Evolutionary conservation across 2,329 filamentous ascomycete species (phyloP).

Genomic region (Penicillium capsulatum): DNA sequence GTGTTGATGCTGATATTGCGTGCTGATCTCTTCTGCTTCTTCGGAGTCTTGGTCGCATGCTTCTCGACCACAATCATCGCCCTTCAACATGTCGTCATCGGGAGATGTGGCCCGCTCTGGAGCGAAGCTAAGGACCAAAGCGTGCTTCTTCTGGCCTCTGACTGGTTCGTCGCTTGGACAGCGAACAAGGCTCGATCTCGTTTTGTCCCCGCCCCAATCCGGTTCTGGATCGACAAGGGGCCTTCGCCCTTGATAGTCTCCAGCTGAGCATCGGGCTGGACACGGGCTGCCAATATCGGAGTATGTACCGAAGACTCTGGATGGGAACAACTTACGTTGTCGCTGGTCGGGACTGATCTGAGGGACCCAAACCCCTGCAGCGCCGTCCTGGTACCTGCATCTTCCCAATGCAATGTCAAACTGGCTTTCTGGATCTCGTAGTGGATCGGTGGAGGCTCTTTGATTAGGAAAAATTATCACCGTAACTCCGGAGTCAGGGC

Average conservation of each 20-base stretch:
- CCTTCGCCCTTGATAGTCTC: neutral
- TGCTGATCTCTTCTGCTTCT: no score
- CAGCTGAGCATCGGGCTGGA: conserved; percentile 5
- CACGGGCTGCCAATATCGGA: no score
- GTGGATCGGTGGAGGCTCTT: conserved; percentile 31
- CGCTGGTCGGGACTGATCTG: no score
- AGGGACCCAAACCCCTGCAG: no score
- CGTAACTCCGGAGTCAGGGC: conserved; percentile 1
- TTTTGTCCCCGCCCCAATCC: conserved; percentile 10
- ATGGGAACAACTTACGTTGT: no score
- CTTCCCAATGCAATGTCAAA: neutral
- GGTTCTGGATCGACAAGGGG: conserved; percentile 22
- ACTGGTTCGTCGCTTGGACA: conserved; percentile 7
- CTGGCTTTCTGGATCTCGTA: conserved; percentile 3
- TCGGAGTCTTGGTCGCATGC: no score
- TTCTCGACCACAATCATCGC: no score
- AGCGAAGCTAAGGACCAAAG: conserved; percentile 5
- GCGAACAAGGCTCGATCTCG: conserved; percentile 21
- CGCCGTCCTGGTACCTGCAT: no score
- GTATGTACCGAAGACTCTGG: no score
- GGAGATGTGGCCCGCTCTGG: conserved; percentile 8
- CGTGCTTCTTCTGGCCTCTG: neutral
- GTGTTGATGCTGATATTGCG: neutral
- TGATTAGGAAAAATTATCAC: conserved; percentile 1
- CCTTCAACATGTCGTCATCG: conserved; percentile 19